Conservation (phyloP, 2,329 filamentous ascomycete species). For the Colletotrichum godetiae region DNA sequence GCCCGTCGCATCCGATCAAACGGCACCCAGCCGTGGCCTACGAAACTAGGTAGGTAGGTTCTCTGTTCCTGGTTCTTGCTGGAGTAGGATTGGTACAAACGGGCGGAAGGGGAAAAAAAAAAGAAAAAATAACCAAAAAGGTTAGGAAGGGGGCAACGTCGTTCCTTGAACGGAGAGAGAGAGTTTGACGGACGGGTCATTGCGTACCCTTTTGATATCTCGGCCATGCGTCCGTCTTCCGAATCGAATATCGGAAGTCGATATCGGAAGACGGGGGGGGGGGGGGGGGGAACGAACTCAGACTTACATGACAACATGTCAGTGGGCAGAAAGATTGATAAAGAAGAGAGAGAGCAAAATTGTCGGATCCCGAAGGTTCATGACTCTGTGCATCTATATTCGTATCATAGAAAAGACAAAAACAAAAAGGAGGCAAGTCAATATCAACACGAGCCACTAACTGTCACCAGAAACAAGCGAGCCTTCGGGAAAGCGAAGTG, state of each 20-base stretch:
- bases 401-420: too few species aligned
- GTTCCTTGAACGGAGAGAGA: not conserved
- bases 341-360: too few species aligned
- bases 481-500: not conserved
- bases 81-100: not conserved
- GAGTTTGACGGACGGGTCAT: not conserved
- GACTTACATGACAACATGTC: too few species aligned
- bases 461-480: too few species aligned
- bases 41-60: not conserved
- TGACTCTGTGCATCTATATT: too few species aligned
- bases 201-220: not conserved
- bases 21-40: constrained; percentile 8
- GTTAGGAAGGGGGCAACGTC: not conserved
- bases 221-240: not conserved
- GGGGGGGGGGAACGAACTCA: too few species aligned
- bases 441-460: too few species aligned
- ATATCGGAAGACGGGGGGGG: not conserved
- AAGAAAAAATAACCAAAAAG: not conserved
- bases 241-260: not conserved
- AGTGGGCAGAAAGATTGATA: too few species aligned
- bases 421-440: too few species aligned
- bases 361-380: too few species aligned
- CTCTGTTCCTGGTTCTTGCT: too few species aligned
- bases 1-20: constrained; percentile 17
- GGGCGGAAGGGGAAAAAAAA: not conserved